Conservation (phyloP, 805 yeast species). For the Candida railenensis region DNA sequence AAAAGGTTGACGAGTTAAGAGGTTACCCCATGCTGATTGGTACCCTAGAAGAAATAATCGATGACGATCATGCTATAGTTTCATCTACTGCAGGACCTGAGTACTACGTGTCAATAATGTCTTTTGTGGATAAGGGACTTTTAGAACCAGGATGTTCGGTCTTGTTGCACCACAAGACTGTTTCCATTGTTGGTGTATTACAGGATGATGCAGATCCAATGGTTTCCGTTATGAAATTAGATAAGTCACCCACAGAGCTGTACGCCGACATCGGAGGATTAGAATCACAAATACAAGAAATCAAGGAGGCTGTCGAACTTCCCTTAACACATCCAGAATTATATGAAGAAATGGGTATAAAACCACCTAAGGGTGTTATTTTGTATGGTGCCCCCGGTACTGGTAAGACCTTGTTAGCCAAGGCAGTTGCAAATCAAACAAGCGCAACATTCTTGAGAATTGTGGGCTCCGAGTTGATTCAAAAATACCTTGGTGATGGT, state of each 20-base stretch:
- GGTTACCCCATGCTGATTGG: constrained; percentile 97
- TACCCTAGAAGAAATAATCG: constrained; percentile 93
- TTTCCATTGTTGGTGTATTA: constrained; percentile 94
- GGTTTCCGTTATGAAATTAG: constrained; percentile 96
- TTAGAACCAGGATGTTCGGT: constrained; percentile 98
- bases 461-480: constrained; percentile 96
- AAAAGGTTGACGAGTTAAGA: constrained; percentile 90
- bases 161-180: constrained; percentile 90
- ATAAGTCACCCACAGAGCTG: constrained; percentile 94
- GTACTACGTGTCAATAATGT: constrained; percentile 91
- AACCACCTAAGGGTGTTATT: constrained; percentile 97
- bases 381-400: constrained; percentile 98
- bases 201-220: constrained; percentile 98
- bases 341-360: constrained; percentile 98
- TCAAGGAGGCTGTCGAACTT: constrained; percentile 93
- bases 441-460: constrained; percentile 94
- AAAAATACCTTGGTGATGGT: constrained; percentile 96
- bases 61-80: constrained; percentile 98
- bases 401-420: constrained; percentile 92
- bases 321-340: constrained; percentile 96
- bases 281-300: constrained; percentile 94
- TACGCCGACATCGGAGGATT: constrained; percentile 98
- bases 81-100: constrained; percentile 96
- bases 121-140: constrained; percentile 94
- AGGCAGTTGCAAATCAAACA: constrained; percentile 98